phyloP scores from a whole-genome alignment of 2,329 filamentous ascomycete species.

The Sphaceloma murrayae region DNA sequence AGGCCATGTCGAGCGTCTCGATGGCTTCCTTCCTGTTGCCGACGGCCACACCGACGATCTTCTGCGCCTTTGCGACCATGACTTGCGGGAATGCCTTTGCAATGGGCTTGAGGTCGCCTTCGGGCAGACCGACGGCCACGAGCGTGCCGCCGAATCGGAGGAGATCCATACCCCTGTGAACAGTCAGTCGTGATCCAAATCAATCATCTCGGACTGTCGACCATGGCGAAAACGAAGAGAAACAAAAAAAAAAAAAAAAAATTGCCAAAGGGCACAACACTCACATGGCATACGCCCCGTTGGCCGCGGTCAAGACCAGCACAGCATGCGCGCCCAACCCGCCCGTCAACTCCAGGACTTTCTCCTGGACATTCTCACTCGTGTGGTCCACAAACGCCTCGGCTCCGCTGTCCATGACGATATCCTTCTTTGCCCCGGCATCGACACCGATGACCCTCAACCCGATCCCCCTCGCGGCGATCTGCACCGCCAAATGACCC shows the following conservation, averaged over 20 bases:
- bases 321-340: constrained; percentile 53
- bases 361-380: constrained; percentile 40
- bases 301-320: constrained; percentile 44
- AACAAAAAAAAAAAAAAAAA: constrained; percentile 5
- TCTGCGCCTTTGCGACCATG: constrained; percentile 35
- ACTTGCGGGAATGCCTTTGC: constrained; percentile 33
- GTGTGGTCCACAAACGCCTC: constrained; percentile 58
- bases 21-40: constrained; percentile 41
- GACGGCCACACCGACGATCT: constrained; percentile 39
- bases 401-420: constrained; percentile 52
- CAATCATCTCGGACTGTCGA: background rate
- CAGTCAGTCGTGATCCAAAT: background rate
- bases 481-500: constrained; percentile 55
- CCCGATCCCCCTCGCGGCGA: constrained; percentile 51
- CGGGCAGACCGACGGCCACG: constrained; percentile 40
- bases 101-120: constrained; percentile 39
- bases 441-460: constrained; percentile 58
- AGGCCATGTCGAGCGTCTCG: constrained; percentile 40
- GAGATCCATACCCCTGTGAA: constrained; percentile 28
- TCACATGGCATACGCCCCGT: constrained; percentile 36
- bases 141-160: constrained; percentile 38
- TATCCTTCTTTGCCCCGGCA: constrained; percentile 52
- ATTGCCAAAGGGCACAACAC: constrained; percentile 6
- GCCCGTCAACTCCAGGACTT: constrained; percentile 48
- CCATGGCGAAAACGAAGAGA: background rate